Evolutionary conservation across 768 basidiomycete species (phyloP), one percentile per base, ranked within the genome.

Genomic region (Auricularia heimuer): DNA sequence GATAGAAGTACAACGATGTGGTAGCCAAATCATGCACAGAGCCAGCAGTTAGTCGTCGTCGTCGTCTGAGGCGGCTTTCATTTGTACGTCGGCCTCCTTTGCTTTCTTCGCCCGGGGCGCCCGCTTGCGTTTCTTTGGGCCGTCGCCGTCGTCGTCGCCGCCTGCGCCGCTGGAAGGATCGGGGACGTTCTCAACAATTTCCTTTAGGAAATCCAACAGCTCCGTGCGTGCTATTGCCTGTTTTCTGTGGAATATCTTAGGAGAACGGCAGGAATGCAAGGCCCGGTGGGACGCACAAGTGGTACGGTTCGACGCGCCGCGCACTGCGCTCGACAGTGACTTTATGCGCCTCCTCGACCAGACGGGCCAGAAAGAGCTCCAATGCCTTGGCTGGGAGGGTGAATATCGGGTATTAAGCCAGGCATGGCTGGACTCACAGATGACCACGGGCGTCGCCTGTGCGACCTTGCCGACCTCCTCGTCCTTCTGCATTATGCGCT

Each of bases 401-500:
- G 34, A 51, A 64, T 14, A 29, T 18, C 45, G 29, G 61, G 44
- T 29, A 29, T 29, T 29, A 29, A 29, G 29, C 29, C 29, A 29
- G 34, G 24, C 54, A 54, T 47, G 45, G 39, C 45, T 35, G 36
- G 2, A 83, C 92, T 74, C 71, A 97, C 96, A 98, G 70, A 98
- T 97, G 65, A 98, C 92, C 66, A 98, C 84, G 0, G 96, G 96
- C 3, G 95, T 96, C 34, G 93, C 94, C 73, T 94, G 92, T 2
- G 96, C 94, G 37, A 98, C 93, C 75, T 98, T 98, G 65, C 96
- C 96, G 21, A 98, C 96, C 73, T 98, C 96, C 73, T 98, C 96
- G 73, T 98, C 96, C 74, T 94, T 94, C 79, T 98, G 96, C 92
- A 98, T 98, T 64, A 98, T 97, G 79, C 93, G 92, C 83, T 98